Conservation (phyloP, 2,329 filamentous ascomycete species). For the Fonsecaea monophora region DNA sequence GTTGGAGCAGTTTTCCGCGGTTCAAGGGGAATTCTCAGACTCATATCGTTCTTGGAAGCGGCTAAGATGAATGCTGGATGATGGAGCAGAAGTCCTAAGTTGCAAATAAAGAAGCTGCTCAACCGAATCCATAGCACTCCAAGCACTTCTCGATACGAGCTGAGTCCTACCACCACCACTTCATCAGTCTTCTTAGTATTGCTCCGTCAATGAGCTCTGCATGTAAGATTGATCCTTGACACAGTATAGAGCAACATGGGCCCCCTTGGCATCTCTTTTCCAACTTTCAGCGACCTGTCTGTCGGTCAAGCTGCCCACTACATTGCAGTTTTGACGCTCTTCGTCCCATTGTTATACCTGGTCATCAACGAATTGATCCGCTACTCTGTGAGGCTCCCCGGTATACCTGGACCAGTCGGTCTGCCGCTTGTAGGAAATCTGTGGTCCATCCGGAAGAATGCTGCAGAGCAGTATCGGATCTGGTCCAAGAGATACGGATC, state of each 20-base stretch:
- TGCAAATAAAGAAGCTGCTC: not conserved
- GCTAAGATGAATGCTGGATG: not conserved
- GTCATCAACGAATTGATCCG: constrained; percentile 59
- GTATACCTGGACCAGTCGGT: constrained; percentile 57
- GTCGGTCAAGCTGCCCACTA: not conserved
- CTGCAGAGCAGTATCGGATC: constrained; percentile 61
- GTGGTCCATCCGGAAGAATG: constrained; percentile 1
- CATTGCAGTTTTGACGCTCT: not conserved
- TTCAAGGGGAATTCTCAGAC: not conserved
- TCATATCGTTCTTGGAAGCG: not conserved
- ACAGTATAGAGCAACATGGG: not conserved
- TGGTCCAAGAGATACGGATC: constrained; percentile 59
- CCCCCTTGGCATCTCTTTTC: not conserved
- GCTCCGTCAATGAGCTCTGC: not conserved
- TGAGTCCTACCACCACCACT: not conserved
- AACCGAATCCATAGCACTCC: not conserved
- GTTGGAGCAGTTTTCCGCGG: not conserved
- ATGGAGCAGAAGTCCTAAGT: not conserved
- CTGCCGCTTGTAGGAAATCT: constrained; percentile 61
- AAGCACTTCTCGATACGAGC: not conserved
- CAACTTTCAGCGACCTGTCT: not conserved
- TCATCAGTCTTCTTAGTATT: not conserved
- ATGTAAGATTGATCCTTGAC: not conserved
- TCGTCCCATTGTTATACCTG: constrained; percentile 47
- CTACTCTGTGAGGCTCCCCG: constrained; percentile 51